These are phyloP conservation scores for Sugiyamaella chiloensis DNA, from an alignment of 805 yeast species.

Conservation along the genomic window DNA sequence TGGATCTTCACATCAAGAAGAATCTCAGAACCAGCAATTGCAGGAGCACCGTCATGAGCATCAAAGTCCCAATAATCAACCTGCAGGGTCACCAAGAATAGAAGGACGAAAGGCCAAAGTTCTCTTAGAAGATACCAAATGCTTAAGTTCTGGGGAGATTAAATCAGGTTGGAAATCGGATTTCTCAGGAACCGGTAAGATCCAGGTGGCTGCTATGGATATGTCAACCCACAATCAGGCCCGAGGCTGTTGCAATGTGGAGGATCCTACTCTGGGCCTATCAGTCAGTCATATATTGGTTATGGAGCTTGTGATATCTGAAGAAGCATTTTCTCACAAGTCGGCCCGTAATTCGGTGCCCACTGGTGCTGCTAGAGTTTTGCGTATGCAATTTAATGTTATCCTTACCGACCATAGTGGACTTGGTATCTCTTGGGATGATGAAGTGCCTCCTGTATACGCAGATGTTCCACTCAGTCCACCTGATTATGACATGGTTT, in stretches of 20 bases:
- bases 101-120: slow-evolving; percentile 9
- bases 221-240: slow-evolving; percentile 34
- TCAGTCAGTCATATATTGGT: slow-evolving; percentile 71
- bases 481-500: slow-evolving; percentile 60
- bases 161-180: slow-evolving; percentile 96
- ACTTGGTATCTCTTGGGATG: slow-evolving; percentile 96
- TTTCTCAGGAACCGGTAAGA: slow-evolving; percentile 69
- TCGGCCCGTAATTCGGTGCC: slow-evolving; percentile 34
- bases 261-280: slow-evolving; percentile 77
- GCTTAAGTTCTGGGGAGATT: slow-evolving; percentile 74
- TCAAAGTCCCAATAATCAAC: slow-evolving; percentile 26
- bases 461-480: slow-evolving; percentile 85
- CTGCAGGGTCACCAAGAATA: not conserved
- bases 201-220: slow-evolving; percentile 51
- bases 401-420: slow-evolving; percentile 87
- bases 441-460: slow-evolving; percentile 97
- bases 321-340: slow-evolving; percentile 48
- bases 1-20: not conserved
- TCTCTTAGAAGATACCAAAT: slow-evolving; percentile 60
- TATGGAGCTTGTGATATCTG: slow-evolving; percentile 91
- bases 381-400: slow-evolving; percentile 92
- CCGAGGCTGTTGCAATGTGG: slow-evolving; percentile 72
- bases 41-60: slow-evolving; percentile 9
- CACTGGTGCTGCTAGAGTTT: slow-evolving; percentile 92
- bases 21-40: not conserved